phyloP scores from a whole-genome alignment of 73 alveolate species.

The Symbiodinium natans region DNA sequence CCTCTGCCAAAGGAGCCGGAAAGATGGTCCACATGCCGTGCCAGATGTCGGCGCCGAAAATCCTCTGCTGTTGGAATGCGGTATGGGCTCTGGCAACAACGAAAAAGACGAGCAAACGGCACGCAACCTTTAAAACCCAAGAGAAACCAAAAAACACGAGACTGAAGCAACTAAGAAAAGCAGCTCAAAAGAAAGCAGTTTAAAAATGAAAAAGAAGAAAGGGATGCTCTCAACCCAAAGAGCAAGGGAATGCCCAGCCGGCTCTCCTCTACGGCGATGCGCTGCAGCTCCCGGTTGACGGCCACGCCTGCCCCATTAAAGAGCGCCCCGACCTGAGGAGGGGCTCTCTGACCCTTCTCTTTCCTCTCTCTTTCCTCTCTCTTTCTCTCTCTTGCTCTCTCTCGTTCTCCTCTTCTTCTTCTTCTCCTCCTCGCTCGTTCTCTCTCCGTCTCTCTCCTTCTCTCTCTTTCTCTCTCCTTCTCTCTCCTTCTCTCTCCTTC shows the following conservation, averaged over 20 bases:
- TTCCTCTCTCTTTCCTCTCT: no score
- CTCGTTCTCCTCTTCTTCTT: no score
- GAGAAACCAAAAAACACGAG: no score
- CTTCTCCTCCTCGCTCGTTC: no score
- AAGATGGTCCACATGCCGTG: conserved; percentile 92
- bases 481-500: no score
- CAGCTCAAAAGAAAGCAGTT: not conserved
- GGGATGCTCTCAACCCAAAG: not conserved
- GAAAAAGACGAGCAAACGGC: not conserved
- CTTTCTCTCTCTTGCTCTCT: no score
- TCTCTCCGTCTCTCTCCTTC: no score
- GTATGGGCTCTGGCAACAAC: not conserved
- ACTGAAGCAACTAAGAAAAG: no score
- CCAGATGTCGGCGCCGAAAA: conserved; percentile 73
- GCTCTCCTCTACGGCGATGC: conserved; percentile 55
- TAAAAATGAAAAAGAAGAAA: no score
- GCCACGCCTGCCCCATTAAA: conserved; percentile 52
- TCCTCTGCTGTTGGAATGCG: not conserved
- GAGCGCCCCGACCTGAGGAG: conserved; percentile 36
- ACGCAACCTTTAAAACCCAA: not conserved
- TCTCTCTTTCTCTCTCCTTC: no score
- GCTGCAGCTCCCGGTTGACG: conserved; percentile 57
- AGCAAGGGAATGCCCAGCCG: not conserved
- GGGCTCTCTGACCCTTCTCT: no score
- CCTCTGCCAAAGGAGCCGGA: conserved; percentile 50